Evolutionary conservation across 1,284 basidiomycete genomes (phyloP).

Genomic region (Cutaneotrichosporon sp.): DNA sequence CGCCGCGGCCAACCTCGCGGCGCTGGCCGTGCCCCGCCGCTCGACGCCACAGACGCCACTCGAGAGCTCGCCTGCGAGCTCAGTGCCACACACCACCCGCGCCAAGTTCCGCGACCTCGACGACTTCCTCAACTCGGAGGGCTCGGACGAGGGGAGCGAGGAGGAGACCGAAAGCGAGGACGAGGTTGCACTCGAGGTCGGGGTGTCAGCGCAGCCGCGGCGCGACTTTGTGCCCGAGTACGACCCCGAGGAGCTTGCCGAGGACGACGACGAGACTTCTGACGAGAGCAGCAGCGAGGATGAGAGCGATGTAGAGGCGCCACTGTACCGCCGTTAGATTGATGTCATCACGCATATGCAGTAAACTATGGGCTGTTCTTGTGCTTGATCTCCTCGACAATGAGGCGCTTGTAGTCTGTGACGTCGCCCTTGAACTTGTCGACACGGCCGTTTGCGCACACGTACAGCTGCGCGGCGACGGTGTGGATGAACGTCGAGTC

Average conservation of each 20-base stretch:
- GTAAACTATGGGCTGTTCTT: conserved; percentile 6
- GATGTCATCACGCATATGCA: background rate
- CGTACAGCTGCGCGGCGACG: conserved; percentile 57
- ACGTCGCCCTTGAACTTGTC: conserved; percentile 88
- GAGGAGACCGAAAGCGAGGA: conserved; percentile 54
- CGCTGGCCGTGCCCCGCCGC: background rate
- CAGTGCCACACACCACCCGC: conserved; percentile 13
- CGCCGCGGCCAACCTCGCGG: conserved; percentile 3
- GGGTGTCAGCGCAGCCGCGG: conserved; percentile 25
- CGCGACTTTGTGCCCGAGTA: conserved; percentile 41
- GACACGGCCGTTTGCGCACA: conserved; percentile 83
- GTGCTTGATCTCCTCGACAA: conserved; percentile 23
- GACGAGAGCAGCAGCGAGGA: conserved; percentile 7
- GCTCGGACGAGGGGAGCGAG: conserved; percentile 36
- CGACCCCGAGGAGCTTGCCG: conserved; percentile 22
- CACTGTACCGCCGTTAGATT: conserved; percentile 5
- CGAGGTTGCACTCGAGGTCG: background rate
- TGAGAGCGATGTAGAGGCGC: conserved; percentile 2
- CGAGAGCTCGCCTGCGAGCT: conserved; percentile 12
- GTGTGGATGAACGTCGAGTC: conserved; percentile 90
- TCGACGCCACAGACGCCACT: conserved; percentile 18
- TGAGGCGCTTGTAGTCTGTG: conserved; percentile 79
- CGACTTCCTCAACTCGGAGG: conserved; percentile 50
- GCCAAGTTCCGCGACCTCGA: conserved; percentile 52
- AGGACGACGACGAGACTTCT: conserved; percentile 6